These are phyloP conservation scores for Kodamaea restingae DNA, from an alignment of 805 yeast genomes.

Conservation along the genomic window DNA sequence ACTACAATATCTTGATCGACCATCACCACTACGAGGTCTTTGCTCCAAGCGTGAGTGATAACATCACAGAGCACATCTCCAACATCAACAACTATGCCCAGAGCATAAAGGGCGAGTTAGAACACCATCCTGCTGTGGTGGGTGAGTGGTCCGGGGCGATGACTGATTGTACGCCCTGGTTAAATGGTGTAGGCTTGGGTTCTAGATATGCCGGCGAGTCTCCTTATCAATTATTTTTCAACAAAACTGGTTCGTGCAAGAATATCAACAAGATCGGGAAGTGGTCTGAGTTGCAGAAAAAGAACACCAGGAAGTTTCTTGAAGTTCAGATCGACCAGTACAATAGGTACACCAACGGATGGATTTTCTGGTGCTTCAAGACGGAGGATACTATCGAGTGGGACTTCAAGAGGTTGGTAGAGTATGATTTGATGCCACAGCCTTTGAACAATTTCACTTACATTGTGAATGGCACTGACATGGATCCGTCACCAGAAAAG, in stretches of 20 bases:
- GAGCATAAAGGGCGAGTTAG: constrained; percentile 33
- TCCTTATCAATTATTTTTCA: constrained; percentile 27
- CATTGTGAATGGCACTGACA: constrained; percentile 31
- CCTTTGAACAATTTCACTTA: constrained; percentile 45
- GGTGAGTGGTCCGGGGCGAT: constrained; percentile 39
- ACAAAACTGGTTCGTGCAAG: constrained; percentile 41
- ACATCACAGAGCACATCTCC: constrained; percentile 29
- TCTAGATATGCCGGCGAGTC: constrained; percentile 52
- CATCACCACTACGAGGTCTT: constrained; percentile 42
- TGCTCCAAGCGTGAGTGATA: constrained; percentile 21
- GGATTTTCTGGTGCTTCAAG: constrained; percentile 71
- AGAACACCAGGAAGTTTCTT: constrained; percentile 48
- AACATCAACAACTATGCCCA: constrained; percentile 29
- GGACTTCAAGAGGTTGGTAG: constrained; percentile 54
- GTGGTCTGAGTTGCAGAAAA: constrained; percentile 43
- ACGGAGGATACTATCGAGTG: constrained; percentile 65
- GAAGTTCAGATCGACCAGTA: constrained; percentile 61
- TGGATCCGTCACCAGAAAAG: constrained; percentile 18
- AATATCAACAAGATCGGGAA: constrained; percentile 30
- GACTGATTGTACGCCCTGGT: constrained; percentile 68
- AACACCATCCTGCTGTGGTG: constrained; percentile 47
- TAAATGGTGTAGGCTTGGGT: constrained; percentile 67
- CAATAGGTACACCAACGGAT: constrained; percentile 45
- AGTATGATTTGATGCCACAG: constrained; percentile 53
- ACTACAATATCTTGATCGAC: constrained; percentile 35